Evolutionary conservation across 352 stramenopile genomes (phyloP).

Genomic region (Pythium insidiosum): DNA sequence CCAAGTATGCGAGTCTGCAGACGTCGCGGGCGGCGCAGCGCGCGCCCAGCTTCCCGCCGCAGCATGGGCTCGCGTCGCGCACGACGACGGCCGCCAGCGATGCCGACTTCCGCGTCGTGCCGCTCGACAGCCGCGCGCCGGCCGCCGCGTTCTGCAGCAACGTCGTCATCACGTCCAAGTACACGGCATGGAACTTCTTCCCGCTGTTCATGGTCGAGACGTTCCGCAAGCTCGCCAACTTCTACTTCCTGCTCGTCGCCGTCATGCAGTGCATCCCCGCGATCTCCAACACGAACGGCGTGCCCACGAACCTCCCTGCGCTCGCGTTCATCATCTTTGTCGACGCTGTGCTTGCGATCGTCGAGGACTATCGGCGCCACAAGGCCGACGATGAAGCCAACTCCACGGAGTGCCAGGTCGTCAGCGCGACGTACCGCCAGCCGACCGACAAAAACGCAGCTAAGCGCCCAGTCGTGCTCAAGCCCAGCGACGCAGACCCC

Average conservation of each 20-base stretch:
- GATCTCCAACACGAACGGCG: constrained; percentile 67
- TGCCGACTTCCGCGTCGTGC: too few relatives aligned
- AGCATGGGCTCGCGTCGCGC: too few relatives aligned
- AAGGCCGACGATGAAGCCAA: constrained; percentile 61
- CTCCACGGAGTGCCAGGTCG: constrained; percentile 46
- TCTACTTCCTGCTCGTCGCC: constrained; percentile 84
- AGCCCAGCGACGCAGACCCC: too few relatives aligned
- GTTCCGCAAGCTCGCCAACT: constrained; percentile 83
- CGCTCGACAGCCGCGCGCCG: too few relatives aligned
- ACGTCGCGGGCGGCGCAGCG: too few relatives aligned
- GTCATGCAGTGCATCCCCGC: constrained; percentile 78
- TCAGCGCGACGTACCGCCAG: too few relatives aligned
- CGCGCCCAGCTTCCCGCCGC: too few relatives aligned
- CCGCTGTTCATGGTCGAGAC: constrained; percentile 75
- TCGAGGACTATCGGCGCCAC: constrained; percentile 75
- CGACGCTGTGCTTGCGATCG: constrained; percentile 65
- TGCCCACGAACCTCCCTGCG: constrained; percentile 73
- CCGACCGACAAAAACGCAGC: too few relatives aligned
- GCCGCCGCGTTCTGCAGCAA: constrained; percentile 17
- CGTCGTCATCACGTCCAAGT: constrained; percentile 74
- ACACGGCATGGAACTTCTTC: constrained; percentile 82
- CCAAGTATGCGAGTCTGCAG: too few relatives aligned
- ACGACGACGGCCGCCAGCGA: too few relatives aligned
- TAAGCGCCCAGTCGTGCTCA: too few relatives aligned
- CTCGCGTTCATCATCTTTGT: constrained; percentile 69